Conservation (phyloP, 306 rosid species). For the Citrullus colocynthis region DNA sequence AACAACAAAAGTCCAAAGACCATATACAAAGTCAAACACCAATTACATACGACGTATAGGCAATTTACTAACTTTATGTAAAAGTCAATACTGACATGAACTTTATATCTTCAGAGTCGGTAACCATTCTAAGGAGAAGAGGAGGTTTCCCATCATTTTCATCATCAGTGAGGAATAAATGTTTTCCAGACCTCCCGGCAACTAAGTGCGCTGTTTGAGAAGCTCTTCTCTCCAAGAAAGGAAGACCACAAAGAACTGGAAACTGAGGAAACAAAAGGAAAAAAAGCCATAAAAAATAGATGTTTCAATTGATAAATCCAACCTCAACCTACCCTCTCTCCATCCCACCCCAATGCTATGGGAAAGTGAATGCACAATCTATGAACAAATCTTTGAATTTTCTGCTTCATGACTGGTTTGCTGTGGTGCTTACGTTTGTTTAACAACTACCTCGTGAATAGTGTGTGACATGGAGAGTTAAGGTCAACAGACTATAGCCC, state of each 20-base stretch:
- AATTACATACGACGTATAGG: neutral
- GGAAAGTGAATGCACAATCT: neutral
- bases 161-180: slow-evolving; percentile 71
- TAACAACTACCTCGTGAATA: slow-evolving; percentile 1
- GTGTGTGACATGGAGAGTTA: neutral
- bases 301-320: neutral
- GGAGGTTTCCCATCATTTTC: slow-evolving; percentile 66
- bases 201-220: slow-evolving; percentile 84
- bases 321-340: neutral
- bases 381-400: neutral
- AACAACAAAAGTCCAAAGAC: slow-evolving; percentile 16
- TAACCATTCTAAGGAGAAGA: slow-evolving; percentile 78
- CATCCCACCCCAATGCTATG: neutral
- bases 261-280: slow-evolving; percentile 33
- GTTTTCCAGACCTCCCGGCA: slow-evolving; percentile 92
- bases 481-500: neutral
- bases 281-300: neutral
- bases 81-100: slow-evolving; percentile 57
- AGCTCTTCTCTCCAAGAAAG: slow-evolving; percentile 89
- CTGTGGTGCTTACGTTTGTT: neutral
- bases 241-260: slow-evolving; percentile 83
- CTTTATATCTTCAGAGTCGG: slow-evolving; percentile 62
- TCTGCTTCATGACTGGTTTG: neutral
- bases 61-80: slow-evolving; percentile 10
- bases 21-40: slow-evolving; percentile 4